Evolutionary conservation across 2,329 filamentous ascomycete species (phyloP), one percentile per base, ranked within the genome.

Genomic region (Aspergillus sclerotialis): DNA sequence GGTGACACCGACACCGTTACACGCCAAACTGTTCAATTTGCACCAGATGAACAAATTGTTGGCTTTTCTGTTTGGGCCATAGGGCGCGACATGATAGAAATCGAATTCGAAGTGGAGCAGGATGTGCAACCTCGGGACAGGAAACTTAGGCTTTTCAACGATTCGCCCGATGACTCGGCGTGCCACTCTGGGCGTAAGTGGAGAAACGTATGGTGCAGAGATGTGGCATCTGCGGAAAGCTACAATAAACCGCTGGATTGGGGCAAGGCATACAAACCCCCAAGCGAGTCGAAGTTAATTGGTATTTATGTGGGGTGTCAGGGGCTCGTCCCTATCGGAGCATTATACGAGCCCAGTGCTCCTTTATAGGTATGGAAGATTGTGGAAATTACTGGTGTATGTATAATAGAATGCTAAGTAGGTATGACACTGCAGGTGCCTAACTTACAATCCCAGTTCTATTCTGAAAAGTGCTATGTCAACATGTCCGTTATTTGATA

Each of bases 331-430:
- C 19, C 5, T 17, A 7, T 37, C 14, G 37, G 39, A 11, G 34
- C 24, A 5, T 30, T 39, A 23, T 39, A 42, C 13, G 36, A 37
- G n/a, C 32, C 29, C 9, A 7, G 23, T n/a, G 28, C 28, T 28
- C 21, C 16, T 31, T 18, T 19, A 30, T 6, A 30, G 18, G 2
- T 17, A 30, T 15, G 15, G n/a, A 64, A n/a, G n/a, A n/a, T n/a
- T n/a, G n/a, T n/a, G n/a, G n/a, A n/a, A n/a, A n/a, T n/a, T n/a
- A n/a, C n/a, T n/a, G n/a, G n/a, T n/a, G n/a, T n/a, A n/a, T n/a
- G n/a, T n/a, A n/a, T n/a, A n/a, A n/a, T n/a, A n/a, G n/a, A n/a
- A n/a, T n/a, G n/a, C n/a, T n/a, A n/a, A n/a, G n/a, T n/a, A n/a
- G n/a, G n/a, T n/a, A n/a, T n/a, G n/a, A n/a, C n/a, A n/a, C n/a